Conservation (phyloP, 257 asterid species). For the Solanum etuberosum region DNA sequence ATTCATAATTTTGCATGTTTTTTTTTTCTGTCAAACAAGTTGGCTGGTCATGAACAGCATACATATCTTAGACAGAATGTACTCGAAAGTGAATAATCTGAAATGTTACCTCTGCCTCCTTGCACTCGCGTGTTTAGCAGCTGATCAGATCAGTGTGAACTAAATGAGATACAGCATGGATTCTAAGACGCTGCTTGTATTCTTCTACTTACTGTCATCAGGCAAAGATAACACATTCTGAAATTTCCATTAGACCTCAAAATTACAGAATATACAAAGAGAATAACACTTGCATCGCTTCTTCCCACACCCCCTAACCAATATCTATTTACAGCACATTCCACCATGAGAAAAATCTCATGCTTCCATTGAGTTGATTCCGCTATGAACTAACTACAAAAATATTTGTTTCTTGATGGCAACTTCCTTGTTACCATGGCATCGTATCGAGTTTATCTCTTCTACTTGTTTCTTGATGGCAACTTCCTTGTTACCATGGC, state of each 20-base stretch:
- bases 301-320: neutral
- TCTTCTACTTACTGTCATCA: neutral
- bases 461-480: neutral
- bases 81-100: neutral
- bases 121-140: neutral
- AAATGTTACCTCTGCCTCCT: neutral
- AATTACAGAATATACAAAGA: conserved; percentile 13
- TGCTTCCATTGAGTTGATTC: conserved; percentile 4
- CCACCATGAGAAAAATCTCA: neutral
- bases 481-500: neutral
- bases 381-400: conserved; percentile 10
- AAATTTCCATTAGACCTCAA: neutral
- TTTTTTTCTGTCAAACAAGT: neutral
- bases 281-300: neutral
- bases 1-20: neutral
- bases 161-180: neutral
- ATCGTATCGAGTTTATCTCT: neutral
- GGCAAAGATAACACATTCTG: neutral
- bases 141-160: neutral
- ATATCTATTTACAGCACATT: conserved; percentile 10
- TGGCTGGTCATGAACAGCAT: neutral
- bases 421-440: neutral
- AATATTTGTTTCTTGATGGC: conserved; percentile 4
- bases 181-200: neutral
- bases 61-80: neutral